Base-by-base conservation (phyloP, 495 filamentous ascomycete species). In the Talaromyces ruber region DNA sequence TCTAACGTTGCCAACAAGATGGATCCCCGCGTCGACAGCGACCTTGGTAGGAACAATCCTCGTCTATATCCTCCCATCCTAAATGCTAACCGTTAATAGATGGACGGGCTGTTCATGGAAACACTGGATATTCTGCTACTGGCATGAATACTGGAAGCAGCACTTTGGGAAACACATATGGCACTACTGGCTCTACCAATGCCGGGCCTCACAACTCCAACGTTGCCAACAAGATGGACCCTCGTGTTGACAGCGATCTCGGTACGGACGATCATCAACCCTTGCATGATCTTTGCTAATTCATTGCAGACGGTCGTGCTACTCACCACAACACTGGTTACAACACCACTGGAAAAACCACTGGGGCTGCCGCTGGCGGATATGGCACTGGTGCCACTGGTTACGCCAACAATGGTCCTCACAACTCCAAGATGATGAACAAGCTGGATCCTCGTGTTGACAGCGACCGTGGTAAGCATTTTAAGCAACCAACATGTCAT, bases 1-100 rank as follows among this genome's bases (percentile, higher is more conserved):
- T 71, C 69, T 11, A 72, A 72, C 18, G 26, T 73, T 7, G 68
- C 66, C 50, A 82, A 82, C 65, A 55, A 55, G 52, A 18, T 29
- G 12, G 82, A 85, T 65, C 84, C 83, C 25, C 71, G 73, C 28
- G 74, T 84, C 28, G 81, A 74, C 18, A 65, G 64, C 25, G 75
- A 76, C 53, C 65, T 69, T 4, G 78, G 30, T 28, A 57, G 5
- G 29, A 0, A n/a, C n/a, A 29, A 50, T 4, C 30, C 30, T 4
- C 4, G 30, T 4, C 4, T 32, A 22, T 50, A n/a, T 22, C 4
- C 14, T 50, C 4, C 12, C 43, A 47, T 6, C 43, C 12, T 47
- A 21, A n/a, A n/a, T n/a, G 43, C 43, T 21, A 47, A 47, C 43
- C 12, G 5, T 14, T 3, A 47, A n/a, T 16, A 21, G 43, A 47